These are phyloP conservation scores for Trichoderma sp. DNA, from an alignment of 2,329 filamentous ascomycete genomes.

Conservation along the genomic window DNA sequence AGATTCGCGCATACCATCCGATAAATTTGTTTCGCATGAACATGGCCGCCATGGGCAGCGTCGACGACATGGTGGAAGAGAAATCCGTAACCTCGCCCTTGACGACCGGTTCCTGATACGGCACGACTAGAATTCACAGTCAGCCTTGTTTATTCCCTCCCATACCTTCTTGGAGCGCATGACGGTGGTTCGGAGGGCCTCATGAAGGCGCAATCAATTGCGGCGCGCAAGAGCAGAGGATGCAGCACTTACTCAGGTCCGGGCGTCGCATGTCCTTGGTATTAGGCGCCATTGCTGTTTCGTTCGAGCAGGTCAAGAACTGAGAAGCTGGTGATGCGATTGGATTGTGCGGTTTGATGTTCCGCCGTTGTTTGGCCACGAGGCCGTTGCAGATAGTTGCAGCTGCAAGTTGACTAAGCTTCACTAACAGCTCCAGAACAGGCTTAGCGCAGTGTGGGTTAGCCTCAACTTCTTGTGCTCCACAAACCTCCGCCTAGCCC, in stretches of 20 bases:
- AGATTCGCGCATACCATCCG: slow-evolving; percentile 53
- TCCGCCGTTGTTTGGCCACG: slow-evolving; percentile 12
- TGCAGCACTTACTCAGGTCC: slow-evolving; percentile 40
- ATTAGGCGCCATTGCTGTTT: slow-evolving; percentile 37
- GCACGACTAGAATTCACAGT: slow-evolving; percentile 64
- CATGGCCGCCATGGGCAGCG: slow-evolving; percentile 93
- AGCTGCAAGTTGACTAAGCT: background rate
- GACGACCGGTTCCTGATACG: slow-evolving; percentile 73
- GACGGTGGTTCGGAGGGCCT: background rate
- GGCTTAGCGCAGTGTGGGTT: slow-evolving; percentile 10
- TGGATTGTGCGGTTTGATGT: background rate
- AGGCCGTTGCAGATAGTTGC: background rate
- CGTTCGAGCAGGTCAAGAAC: background rate
- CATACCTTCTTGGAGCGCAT: background rate
- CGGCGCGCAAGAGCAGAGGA: background rate
- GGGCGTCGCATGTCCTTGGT: slow-evolving; percentile 43
- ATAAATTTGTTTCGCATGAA: slow-evolving; percentile 85
- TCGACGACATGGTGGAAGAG: slow-evolving; percentile 67
- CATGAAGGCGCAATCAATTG: background rate
- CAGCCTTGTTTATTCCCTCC: background rate
- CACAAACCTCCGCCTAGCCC: background rate
- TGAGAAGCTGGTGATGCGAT: background rate
- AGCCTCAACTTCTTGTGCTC: background rate
- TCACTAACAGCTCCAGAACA: background rate
- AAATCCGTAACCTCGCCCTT: slow-evolving; percentile 66